Conservation (phyloP, 345 rosid species). For the Eucalyptus erythrocorys region DNA sequence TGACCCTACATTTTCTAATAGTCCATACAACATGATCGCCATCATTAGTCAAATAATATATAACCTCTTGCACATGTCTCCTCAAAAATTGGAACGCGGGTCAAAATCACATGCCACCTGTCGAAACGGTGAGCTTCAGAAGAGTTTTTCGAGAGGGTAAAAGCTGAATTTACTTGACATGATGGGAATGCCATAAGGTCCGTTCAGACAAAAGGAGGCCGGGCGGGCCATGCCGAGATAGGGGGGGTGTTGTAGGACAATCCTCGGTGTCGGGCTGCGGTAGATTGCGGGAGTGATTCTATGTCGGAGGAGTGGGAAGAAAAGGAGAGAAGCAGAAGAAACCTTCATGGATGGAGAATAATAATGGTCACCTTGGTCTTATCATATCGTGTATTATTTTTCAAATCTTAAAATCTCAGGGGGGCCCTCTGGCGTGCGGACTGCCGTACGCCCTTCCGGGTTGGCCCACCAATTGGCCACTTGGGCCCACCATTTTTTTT, state of each 20-base stretch:
- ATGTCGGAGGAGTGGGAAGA: background rate
- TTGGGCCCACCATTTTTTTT: background rate
- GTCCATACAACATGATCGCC: background rate
- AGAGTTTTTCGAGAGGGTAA: background rate
- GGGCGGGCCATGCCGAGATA: background rate
- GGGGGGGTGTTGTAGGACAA: background rate
- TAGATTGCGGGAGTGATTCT: background rate
- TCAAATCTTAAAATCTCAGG: background rate
- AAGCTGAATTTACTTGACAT: rapidly evolving
- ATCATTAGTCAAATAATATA: background rate
- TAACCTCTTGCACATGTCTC: background rate
- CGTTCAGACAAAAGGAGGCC: background rate
- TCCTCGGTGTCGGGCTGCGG: background rate
- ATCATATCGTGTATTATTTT: rapidly evolving
- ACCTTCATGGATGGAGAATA: background rate
- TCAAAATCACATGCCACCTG: background rate
- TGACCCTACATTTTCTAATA: background rate
- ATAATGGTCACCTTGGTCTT: background rate
- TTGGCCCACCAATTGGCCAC: background rate
- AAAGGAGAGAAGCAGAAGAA: too few species aligned
- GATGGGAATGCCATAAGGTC: background rate
- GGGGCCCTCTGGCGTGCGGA: background rate
- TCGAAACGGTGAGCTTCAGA: rapidly evolving
- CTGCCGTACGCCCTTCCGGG: background rate
- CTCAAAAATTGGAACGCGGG: background rate